Evolutionary conservation across 2,329 filamentous ascomycete species (phyloP), one percentile per base, ranked within the genome.

Genomic region (Zelopaecilomyces penicillatus): DNA sequence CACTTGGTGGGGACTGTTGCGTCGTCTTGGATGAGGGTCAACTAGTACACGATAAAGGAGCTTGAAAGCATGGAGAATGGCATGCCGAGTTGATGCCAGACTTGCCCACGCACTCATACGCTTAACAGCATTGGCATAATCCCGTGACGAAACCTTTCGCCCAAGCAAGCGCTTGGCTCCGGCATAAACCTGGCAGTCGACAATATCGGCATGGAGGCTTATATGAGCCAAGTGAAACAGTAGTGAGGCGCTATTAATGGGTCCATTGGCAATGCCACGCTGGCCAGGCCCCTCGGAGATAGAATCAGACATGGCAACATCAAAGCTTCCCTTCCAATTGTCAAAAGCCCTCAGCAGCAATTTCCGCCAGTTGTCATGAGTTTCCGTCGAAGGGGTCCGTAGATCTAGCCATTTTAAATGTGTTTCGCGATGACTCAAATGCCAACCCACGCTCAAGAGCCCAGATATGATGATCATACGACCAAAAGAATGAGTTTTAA

Each of bases 401-500:
- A 87, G 78, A 32, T 78, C 87, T 0, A 95, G 73, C 51, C 87
- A 90, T 54, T 81, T 87, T 29, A 93, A 78, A 63, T 95, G 87
- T 4, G 90, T 78, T 60, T 95, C 88, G 54, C 87, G 78, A 63
- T 90, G 87, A 52, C 86, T 87, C 69, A 95, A 82, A 57, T 95
- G 89, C 88, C 87, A 95, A 48, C 84, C 89, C 5, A 95, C 86
- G 52, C 86, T 93, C n/a, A 95, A 69, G 32, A 96, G 68, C 0
- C 90, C 89, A 1, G 86, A 86, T 83, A 95, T 94, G 54, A 96
- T 78, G 51, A 94, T 89, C 54, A 87, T 93, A 40, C 89, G 80
- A 2, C 89, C 89, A 58, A 95, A 95, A 0, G 86, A 83, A 58
- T 95, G 91, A 1, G 89, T 95, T 43, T 81, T 80, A 11, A 95